These are phyloP conservation scores for Penicillium argentinense DNA, from an alignment of 495 filamentous ascomycete genomes.

Conservation along the genomic window DNA sequence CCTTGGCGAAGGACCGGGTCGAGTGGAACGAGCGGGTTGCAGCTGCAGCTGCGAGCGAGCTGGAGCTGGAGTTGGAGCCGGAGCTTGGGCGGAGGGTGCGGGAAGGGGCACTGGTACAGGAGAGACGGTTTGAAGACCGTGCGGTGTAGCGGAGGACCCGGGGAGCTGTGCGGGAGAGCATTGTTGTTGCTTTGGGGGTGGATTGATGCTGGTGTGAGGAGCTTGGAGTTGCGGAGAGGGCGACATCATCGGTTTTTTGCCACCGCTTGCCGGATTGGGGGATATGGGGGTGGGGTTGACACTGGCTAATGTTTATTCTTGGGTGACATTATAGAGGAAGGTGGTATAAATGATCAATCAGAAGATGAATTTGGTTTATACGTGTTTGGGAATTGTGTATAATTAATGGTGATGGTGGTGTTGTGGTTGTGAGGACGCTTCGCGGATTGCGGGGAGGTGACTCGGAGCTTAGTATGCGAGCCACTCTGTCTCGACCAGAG, in stretches of 20 bases:
- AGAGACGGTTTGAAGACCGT: constrained; percentile 27
- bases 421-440: too few species aligned
- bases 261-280: constrained; percentile 5
- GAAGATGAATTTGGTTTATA: too few species aligned
- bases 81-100: constrained; percentile 10
- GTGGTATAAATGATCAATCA: too few species aligned
- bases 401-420: too few species aligned
- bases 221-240: constrained; percentile 3
- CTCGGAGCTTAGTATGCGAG: background rate
- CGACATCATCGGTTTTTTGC: constrained; percentile 1
- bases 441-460: too few species aligned
- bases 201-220: background rate
- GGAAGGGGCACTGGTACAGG: constrained; percentile 3
- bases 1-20: constrained; percentile 34
- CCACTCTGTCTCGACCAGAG: background rate
- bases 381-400: too few species aligned
- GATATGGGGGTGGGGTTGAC: too few species aligned
- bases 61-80: constrained; percentile 1
- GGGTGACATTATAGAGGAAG: too few species aligned
- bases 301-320: too few species aligned
- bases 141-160: constrained; percentile 24
- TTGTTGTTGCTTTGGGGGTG: constrained; percentile 2
- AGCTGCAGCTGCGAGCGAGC: constrained; percentile 6
- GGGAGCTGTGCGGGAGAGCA: constrained; percentile 37
- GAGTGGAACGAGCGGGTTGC: constrained; percentile 29